Evolutionary conservation across 805 yeast species (phyloP), one percentile per base, ranked within the genome.

Genomic region (Lachancea kluyveri): DNA sequence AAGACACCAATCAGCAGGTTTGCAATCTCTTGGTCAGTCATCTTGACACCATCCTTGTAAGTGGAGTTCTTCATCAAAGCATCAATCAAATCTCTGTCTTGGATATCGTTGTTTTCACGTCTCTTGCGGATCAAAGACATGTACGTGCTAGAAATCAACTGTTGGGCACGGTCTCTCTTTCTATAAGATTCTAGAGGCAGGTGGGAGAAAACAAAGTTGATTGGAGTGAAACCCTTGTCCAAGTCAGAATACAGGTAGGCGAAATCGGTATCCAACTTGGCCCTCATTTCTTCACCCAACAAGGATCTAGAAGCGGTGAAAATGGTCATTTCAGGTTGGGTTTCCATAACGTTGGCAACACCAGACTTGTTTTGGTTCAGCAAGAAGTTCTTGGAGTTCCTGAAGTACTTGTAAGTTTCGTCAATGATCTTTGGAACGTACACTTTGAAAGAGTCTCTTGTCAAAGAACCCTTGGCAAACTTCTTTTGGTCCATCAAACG

Each of bases 401-500:
- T 54, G 60, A 90, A 74, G 57, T 82, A 90, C 43, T 72, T 65
- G 35, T 68, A 49, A 26, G 84, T 72, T 60, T 92, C 98, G 42
- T 78, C 79, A 49, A 73, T 73, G 50, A 92, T 87, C 57, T 79
- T 65, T 37, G 98, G 98, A 30, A 92, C 96, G 52, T 92, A 90
- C 11, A 65, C 61, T 46, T 74, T 72, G 67, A 92, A 92, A 1
- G 94, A 75, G 26, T 84, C 95, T 43, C 73, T 75, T 17, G 95
- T 82, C 47, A 92, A 70, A 14, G 96, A 94, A 33, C 74, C 74
- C 63, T 92, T 92, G 41, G 88, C 94, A 52, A 92, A 92, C 66
- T 87, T 92, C 75, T 92, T 92, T 63, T 92, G 98, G 59, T 92
- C 98, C 98, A 92, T 92, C 52, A 92, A 73, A 45, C 87, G 77